phyloP scores from a whole-genome alignment of 257 asterid species.

The Scutellaria barbata region DNA sequence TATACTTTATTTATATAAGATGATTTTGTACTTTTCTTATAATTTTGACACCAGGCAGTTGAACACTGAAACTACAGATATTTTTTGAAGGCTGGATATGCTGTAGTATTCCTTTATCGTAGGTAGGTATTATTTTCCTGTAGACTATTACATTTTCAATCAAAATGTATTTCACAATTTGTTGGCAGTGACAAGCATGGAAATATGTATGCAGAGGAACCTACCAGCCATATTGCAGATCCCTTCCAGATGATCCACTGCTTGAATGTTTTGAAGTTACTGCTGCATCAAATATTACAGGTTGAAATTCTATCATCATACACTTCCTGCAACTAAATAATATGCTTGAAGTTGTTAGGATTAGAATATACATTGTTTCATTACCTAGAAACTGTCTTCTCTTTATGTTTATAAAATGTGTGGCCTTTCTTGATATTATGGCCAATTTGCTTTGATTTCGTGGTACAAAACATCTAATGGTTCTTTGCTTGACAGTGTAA shows the following conservation, averaged over 20 bases:
- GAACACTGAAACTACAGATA: conserved; percentile 56
- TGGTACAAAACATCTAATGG: conserved; percentile 14
- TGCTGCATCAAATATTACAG: conserved; percentile 60
- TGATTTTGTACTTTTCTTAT: conserved; percentile 5
- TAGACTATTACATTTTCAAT: conserved; percentile 19
- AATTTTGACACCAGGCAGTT: conserved; percentile 30
- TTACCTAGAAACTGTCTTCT: not conserved
- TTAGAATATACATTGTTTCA: not conserved
- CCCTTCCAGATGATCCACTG: conserved; percentile 92
- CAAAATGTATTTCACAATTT: not conserved
- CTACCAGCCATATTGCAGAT: conserved; percentile 80
- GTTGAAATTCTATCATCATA: conserved; percentile 43
- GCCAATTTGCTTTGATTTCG: conserved; percentile 13
- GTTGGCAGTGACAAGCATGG: conserved; percentile 13
- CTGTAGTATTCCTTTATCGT: conserved; percentile 85
- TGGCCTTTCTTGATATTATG: conserved; percentile 11
- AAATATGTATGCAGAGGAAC: conserved; percentile 67
- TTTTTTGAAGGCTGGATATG: conserved; percentile 87
- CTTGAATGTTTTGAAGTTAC: conserved; percentile 74
- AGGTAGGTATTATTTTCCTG: conserved; percentile 52
- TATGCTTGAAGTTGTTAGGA: conserved; percentile 21
- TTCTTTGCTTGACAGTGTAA: conserved; percentile 29
- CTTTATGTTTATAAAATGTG: not conserved
- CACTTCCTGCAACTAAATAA: not conserved
- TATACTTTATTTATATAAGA: conserved; percentile 9